Conservation (phyloP, 495 filamentous ascomycete genomes). For the Melanomma pulvis-pyrius region DNA sequence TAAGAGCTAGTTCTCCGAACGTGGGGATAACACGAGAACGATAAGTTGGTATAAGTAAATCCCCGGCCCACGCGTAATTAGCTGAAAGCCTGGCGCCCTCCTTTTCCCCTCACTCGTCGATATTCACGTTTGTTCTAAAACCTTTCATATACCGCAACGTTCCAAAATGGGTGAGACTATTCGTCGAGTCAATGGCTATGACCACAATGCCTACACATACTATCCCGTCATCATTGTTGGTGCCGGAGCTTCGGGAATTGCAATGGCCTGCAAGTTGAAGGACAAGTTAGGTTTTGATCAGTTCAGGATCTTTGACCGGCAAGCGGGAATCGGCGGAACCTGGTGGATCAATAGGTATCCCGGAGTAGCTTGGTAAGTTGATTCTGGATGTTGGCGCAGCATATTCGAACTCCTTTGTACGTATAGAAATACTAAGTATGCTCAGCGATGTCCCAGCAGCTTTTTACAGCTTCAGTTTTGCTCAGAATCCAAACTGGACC, state of each 20-base stretch:
- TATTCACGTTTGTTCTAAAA: neutral
- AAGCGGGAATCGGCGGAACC: conserved; percentile 65
- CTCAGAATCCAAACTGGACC: conserved; percentile 61
- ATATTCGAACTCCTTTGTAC: neutral
- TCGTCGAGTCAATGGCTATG: conserved; percentile 52
- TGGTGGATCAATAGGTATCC: conserved; percentile 73
- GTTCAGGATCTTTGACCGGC: conserved; percentile 66
- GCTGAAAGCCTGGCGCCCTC: neutral
- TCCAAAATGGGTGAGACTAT: conserved; percentile 44
- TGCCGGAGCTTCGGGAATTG: conserved; percentile 68
- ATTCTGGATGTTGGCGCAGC: neutral
- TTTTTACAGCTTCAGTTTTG: conserved; percentile 68
- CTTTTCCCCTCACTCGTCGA: neutral
- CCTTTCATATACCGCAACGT: neutral
- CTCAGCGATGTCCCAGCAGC: conserved; percentile 44
- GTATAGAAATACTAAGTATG: neutral
- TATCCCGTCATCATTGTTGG: conserved; percentile 60
- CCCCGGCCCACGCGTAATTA: neutral
- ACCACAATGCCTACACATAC: conserved; percentile 57
- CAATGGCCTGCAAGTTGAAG: conserved; percentile 65
- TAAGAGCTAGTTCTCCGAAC: too few relatives aligned
- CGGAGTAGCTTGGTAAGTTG: conserved; percentile 56
- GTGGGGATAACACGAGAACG: too few relatives aligned
- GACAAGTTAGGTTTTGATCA: conserved; percentile 63
- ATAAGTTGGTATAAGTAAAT: neutral